Evolutionary conservation across 208 protist species (phyloP), one percentile per base, ranked within the genome.

Genomic region (Trichomonas vaginalis): DNA sequence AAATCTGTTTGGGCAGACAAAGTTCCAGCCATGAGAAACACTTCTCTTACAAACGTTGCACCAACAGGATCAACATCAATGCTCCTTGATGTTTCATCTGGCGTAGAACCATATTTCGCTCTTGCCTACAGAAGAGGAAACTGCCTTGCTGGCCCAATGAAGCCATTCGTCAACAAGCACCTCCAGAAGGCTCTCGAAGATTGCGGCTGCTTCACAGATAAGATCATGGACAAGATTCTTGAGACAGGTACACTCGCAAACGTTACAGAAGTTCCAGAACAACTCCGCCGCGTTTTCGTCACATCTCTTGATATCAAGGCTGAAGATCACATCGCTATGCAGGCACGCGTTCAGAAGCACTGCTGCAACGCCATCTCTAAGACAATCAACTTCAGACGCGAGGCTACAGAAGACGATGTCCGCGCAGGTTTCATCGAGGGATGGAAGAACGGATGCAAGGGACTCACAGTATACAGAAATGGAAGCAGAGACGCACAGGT

Each of bases 91-190:
- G 82, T 88, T 10, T 48, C 40, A 10, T 88, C 82, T n/a, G 82
- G 82, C 37, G 82, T 88, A n/a, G 82, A 88, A 42, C 82, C 82
- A 88, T 88, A 88, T 42, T 88, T 88, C 40, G 82, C 82, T 48
- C 40, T 88, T 17, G 82, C 82, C 17, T 88, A 88, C 37, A n/a
- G 82, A 48, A n/a, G 82, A 47, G 35, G 82, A 47, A 88, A 88
- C 37, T 88, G 82, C 37, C 37, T 88, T 4, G 40, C 40, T n/a
- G 82, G 82, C 17, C 14, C 23, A 47, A 88, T 88, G 82, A 47
- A 88, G 37, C 82, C 82, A 88, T 88, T 88, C 40, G 82, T 88
- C 17, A 88, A 88, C 40, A 88, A 88, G 40, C 82, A 88, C 40
- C 17, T 88, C 0, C 23, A 88, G 40, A 3, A 3, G 9, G 82